A percentile compares a stretch with the other conserved stretches of the same genome.
Evolutionary conservation across 257 asterid genomes (phyloP).

Genomic region (Buddleja alternifolia): DNA sequence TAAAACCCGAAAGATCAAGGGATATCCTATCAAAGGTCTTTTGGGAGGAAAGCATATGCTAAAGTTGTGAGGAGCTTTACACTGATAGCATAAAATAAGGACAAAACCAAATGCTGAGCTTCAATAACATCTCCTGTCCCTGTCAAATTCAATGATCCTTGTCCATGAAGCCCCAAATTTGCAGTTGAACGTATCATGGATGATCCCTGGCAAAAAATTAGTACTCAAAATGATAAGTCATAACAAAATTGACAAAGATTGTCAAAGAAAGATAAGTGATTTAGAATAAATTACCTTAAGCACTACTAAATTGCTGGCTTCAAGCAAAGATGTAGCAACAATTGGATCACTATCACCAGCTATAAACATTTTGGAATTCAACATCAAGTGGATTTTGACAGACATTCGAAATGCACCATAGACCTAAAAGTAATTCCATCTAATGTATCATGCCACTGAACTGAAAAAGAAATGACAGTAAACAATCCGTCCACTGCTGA

Average conservation of each 20-base stretch:
- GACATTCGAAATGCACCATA: constrained; percentile 94
- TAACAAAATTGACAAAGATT: constrained; percentile 20
- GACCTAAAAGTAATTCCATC: constrained; percentile 53
- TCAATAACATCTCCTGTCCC: constrained; percentile 90
- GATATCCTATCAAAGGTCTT: constrained; percentile 8
- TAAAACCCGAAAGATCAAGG: not conserved
- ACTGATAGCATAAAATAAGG: constrained; percentile 81
- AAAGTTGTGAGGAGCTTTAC: constrained; percentile 53
- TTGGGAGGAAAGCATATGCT: constrained; percentile 24
- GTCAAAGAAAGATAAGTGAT: constrained; percentile 13
- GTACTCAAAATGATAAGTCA: constrained; percentile 21
- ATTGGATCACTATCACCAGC: constrained; percentile 70
- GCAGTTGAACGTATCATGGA: constrained; percentile 88
- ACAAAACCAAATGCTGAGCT: constrained; percentile 87
- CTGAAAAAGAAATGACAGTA: constrained; percentile 28
- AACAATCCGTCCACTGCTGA: constrained; percentile 21
- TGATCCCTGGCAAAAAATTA: constrained; percentile 62
- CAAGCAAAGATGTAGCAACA: constrained; percentile 84
- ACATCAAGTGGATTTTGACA: constrained; percentile 89
- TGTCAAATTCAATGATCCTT: constrained; percentile 89
- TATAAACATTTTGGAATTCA: constrained; percentile 78
- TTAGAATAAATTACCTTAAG: constrained; percentile 64
- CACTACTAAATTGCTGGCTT: constrained; percentile 88
- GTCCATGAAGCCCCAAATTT: constrained; percentile 90
- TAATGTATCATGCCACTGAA: constrained; percentile 38